phyloP scores from a whole-genome alignment of 176 grass and related monocot species.

The Bolboschoenus planiculmis region DNA sequence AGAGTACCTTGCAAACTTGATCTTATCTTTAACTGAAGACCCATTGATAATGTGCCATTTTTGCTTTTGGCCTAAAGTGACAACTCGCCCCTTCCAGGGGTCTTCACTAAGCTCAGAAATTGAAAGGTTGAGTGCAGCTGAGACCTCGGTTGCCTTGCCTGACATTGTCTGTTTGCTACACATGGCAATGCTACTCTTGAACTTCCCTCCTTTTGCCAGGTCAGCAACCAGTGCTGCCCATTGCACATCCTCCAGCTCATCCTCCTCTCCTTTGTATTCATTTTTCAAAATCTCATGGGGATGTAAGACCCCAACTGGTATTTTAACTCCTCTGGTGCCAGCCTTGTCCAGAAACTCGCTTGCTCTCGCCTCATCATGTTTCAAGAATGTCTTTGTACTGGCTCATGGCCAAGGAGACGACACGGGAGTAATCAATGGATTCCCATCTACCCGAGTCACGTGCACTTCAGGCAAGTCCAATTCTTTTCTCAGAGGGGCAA shows the following conservation, averaged over 20 bases:
- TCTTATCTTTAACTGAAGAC: constrained; percentile 45
- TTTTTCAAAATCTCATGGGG: constrained; percentile 45
- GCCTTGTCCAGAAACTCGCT: constrained; percentile 50
- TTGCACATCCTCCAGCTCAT: constrained; percentile 36
- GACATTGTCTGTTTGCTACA: constrained; percentile 34
- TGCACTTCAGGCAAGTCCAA: constrained; percentile 73
- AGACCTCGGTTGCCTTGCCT: constrained; percentile 21
- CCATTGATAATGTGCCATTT: constrained; percentile 43
- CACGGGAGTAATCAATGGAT: constrained; percentile 52
- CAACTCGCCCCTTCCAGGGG: constrained; percentile 48
- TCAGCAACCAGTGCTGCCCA: constrained; percentile 34
- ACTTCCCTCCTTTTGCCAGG: constrained; percentile 19
- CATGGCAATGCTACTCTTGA: constrained; percentile 58
- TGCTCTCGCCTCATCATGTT: constrained; percentile 58
- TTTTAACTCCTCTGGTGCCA: constrained; percentile 38
- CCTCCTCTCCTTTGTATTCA: constrained; percentile 3
- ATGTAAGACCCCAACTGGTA: constrained; percentile 70
- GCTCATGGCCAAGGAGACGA: constrained; percentile 79
- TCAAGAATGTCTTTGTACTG: constrained; percentile 58
- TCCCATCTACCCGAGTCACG: constrained; percentile 49
- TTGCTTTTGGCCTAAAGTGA: constrained; percentile 41
- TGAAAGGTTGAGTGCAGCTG: constrained; percentile 50
- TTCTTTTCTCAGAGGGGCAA: constrained; percentile 54
- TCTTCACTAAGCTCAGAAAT: constrained; percentile 59
- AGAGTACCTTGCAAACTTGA: constrained; percentile 14